Evolutionary conservation across 2,329 filamentous ascomycete species (phyloP).

Genomic region (Penicillium sp.): DNA sequence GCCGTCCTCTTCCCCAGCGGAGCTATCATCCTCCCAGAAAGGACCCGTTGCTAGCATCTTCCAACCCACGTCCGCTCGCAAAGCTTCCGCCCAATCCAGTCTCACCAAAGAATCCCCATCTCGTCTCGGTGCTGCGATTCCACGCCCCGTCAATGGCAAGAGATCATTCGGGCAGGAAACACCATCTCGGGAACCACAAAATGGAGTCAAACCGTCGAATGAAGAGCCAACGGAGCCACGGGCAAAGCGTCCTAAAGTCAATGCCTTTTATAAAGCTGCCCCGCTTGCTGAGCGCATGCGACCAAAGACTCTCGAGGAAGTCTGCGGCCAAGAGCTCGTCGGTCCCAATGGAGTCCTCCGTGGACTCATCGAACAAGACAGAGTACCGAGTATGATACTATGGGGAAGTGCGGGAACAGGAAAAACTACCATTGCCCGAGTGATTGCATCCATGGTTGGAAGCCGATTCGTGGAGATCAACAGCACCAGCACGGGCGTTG

Average conservation of each 20-base stretch:
- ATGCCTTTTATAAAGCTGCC: constrained; percentile 62
- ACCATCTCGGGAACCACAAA: constrained; percentile 20
- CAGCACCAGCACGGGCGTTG: constrained; percentile 80
- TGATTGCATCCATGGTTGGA: constrained; percentile 77
- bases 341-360: constrained; percentile 78
- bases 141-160: constrained; percentile 30
- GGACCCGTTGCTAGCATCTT: constrained; percentile 52
- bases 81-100: constrained; percentile 35
- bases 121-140: constrained; percentile 22
- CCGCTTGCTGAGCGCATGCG: constrained; percentile 94
- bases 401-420: constrained; percentile 57
- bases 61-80: constrained; percentile 46
- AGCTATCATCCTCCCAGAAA: constrained; percentile 34
- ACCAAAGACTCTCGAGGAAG: constrained; percentile 74
- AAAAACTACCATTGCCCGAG: constrained; percentile 71
- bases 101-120: constrained; percentile 25
- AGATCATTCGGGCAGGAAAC: constrained; percentile 29
- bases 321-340: constrained; percentile 88
- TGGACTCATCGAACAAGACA: constrained; percentile 76
- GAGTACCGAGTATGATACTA: constrained; percentile 90
- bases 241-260: constrained; percentile 63
- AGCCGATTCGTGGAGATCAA: constrained; percentile 94
- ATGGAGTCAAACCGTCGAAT: constrained; percentile 22
- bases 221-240: constrained; percentile 38
- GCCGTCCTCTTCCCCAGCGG: constrained; percentile 43